phyloP scores from a whole-genome alignment of 2,329 filamentous ascomycete genomes.

The Elsinoe batatas region DNA sequence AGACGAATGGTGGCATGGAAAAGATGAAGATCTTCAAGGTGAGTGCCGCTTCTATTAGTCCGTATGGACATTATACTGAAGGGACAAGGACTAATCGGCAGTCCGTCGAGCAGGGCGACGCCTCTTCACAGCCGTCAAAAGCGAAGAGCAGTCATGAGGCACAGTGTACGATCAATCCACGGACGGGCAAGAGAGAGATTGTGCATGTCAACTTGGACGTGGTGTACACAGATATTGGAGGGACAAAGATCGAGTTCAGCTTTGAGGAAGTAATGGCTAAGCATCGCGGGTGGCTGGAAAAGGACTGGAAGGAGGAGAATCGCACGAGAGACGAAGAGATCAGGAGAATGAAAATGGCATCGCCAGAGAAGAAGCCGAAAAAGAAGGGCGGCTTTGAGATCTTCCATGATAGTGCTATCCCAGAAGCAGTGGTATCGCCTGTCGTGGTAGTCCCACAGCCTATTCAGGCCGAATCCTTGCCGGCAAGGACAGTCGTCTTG shows the following conservation, averaged over 20 bases:
- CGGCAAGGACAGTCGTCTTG: constrained; percentile 15
- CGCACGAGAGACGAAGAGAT: neutral
- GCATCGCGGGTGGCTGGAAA: constrained; percentile 56
- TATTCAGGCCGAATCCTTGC: neutral
- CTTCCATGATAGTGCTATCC: constrained; percentile 14
- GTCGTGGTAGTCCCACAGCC: neutral
- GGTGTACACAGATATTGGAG: constrained; percentile 68
- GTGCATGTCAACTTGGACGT: constrained; percentile 79
- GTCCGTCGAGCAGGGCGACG: constrained; percentile 1
- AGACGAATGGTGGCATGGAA: constrained; percentile 62
- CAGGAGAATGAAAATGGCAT: neutral
- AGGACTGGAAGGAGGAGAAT: constrained; percentile 37
- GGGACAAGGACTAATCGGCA: constrained; percentile 67
- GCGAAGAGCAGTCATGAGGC: constrained; percentile 41
- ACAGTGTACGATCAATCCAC: constrained; percentile 73
- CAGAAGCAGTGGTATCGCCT: neutral
- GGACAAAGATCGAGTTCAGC: constrained; percentile 62
- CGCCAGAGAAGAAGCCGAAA: constrained; percentile 18
- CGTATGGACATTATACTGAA: constrained; percentile 2
- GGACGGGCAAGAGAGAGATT: constrained; percentile 72
- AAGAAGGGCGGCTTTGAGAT: constrained; percentile 16
- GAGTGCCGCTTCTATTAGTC: constrained; percentile 36
- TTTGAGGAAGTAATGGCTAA: constrained; percentile 86
- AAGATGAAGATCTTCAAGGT: constrained; percentile 97
- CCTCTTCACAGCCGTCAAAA: constrained; percentile 12